Evolutionary conservation across 352 stramenopile genomes (phyloP).

Genomic region (Pythium brassicae): DNA sequence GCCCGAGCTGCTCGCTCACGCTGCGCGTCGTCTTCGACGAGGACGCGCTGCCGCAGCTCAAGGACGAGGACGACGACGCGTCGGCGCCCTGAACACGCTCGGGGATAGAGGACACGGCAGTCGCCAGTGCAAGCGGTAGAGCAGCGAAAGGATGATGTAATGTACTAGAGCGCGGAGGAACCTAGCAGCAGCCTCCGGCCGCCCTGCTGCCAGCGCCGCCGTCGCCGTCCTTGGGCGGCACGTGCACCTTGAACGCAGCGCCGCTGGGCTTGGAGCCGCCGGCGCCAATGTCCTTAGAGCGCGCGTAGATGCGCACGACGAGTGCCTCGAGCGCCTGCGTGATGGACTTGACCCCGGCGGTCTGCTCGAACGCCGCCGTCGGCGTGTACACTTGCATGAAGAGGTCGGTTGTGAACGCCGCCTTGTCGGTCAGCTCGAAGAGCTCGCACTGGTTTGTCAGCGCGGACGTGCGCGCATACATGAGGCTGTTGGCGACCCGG

Average conservation of each 20-base stretch:
- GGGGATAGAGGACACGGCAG: too few species aligned
- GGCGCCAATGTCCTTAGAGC: slow-evolving; percentile 53
- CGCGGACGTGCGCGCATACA: slow-evolving; percentile 61
- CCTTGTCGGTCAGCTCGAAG: slow-evolving; percentile 53
- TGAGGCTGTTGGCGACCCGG: slow-evolving; percentile 59
- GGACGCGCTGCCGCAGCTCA: slow-evolving; percentile 68
- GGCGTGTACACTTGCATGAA: slow-evolving; percentile 24
- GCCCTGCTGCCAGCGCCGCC: background rate
- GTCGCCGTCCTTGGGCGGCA: slow-evolving; percentile 5
- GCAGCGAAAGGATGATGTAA: background rate
- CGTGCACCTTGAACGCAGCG: slow-evolving; percentile 32
- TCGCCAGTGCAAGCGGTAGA: too few species aligned
- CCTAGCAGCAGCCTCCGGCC: slow-evolving; percentile 24
- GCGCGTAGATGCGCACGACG: slow-evolving; percentile 59
- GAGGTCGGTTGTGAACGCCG: slow-evolving; percentile 19
- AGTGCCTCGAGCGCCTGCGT: slow-evolving; percentile 60
- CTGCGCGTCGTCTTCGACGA: slow-evolving; percentile 96
- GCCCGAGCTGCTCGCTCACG: slow-evolving; percentile 94
- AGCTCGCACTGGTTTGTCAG: slow-evolving; percentile 53
- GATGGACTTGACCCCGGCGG: slow-evolving; percentile 31
- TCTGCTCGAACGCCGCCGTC: slow-evolving; percentile 47
- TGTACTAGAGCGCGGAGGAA: background rate
- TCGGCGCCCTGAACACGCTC: background rate
- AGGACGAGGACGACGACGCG: slow-evolving; percentile 34
- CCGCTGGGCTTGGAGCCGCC: slow-evolving; percentile 47